These are phyloP conservation scores for Hibiscus tridactylites DNA, from an alignment of 345 rosid genomes.

Conservation along the genomic window DNA sequence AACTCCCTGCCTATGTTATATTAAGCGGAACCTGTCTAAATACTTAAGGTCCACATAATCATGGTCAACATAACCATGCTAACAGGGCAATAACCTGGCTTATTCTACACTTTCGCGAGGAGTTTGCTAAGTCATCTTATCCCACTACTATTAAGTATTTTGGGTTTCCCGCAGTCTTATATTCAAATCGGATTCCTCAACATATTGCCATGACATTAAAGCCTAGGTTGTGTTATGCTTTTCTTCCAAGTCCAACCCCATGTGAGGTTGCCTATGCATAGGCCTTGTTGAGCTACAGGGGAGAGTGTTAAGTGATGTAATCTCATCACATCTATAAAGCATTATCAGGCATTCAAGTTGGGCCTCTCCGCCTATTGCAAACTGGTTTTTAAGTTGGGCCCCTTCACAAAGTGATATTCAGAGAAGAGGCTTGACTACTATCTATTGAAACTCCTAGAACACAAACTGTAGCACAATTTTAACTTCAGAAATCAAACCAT, in stretches of 20 bases:
- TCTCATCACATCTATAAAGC: not conserved
- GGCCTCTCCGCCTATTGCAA: not conserved
- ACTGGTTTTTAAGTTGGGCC: not conserved
- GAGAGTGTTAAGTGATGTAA: not conserved
- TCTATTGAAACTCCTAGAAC: not conserved
- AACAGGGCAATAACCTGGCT: not conserved
- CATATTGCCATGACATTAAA: not conserved
- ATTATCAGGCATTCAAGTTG: not conserved
- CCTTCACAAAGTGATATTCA: not conserved
- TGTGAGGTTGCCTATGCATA: not conserved
- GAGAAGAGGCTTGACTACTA: not conserved
- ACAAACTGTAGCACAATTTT: not conserved
- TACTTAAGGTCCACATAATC: not conserved
- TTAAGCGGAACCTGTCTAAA: not conserved
- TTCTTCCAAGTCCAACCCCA: not conserved
- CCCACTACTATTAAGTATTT: not conserved
- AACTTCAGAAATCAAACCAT: constrained; percentile 3
- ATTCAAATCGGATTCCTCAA: not conserved
- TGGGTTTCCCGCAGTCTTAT: not conserved
- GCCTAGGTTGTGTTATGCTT: not conserved
- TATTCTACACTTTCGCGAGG: not conserved
- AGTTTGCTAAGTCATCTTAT: not conserved
- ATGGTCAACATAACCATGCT: not conserved
- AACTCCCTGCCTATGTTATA: not conserved
- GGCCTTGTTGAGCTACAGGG: not conserved